Evolutionary conservation across 2,329 filamentous ascomycete genomes (phyloP), one percentile per base, ranked within the genome.

Genomic region (Talaromyces albobiverticillius): DNA sequence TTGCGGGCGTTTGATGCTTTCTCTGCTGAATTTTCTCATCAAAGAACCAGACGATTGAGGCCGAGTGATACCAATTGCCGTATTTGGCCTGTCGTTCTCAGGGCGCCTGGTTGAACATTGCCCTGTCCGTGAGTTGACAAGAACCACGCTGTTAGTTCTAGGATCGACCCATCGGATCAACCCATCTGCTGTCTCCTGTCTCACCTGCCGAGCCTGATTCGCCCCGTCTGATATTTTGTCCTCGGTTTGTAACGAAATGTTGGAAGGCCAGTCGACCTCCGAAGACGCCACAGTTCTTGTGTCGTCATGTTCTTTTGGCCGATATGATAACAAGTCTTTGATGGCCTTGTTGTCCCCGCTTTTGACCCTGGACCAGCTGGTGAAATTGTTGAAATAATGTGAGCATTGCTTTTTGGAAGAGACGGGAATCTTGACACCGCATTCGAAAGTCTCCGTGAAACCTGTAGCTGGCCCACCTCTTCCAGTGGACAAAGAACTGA

Each of bases 81-180:
- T 11, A 55, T 56, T 46, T 60, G 50, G 41, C 14, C 46, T 46
- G 9, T 38, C 36, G 13, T 57, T 57, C 14, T 61, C 59, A 6
- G 66, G 46, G 49, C 47, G 55, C 16, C 50, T 52, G 8, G 61
- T 25, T 50, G 67, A 41, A 32, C 56, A 71, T 45, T 71, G 67
- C 5, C 72, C 70, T 8, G 67, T 73, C 14, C 66, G 64, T 26
- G 64, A 62, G 53, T 70, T 71, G 29, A 72, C 62, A 40, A 64
- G 54, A 23, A 71, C 61, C 9, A 57, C 62, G 42, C 63, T 51
- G 41, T 77, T 53, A 1, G 82, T 88, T 8, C 70, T 62, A 0
- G 86, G 85, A 60, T 90, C 82, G 1, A 73, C 75, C 87, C 87
- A 90, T 9, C 62, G 52, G 20, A 70, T 60, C 34, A 65, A 64